Conservation (phyloP, 192 early-diverging fungal genomes). For the Coemansia sp. region DNA sequence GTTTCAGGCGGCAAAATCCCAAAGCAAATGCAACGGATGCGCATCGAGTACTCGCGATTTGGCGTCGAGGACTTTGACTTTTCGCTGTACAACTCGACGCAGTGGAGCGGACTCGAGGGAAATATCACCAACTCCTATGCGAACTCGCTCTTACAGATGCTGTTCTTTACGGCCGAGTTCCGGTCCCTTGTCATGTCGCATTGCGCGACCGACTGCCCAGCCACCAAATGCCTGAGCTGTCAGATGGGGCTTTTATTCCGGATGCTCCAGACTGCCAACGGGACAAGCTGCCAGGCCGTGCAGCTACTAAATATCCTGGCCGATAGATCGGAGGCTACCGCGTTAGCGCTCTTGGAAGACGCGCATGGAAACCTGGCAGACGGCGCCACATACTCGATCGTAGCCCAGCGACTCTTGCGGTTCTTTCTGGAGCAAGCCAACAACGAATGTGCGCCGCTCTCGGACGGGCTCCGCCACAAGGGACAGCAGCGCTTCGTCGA, state of each 20-base stretch:
- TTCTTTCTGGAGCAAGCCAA: slow-evolving; percentile 91
- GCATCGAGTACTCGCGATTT: slow-evolving; percentile 69
- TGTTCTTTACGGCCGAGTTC: slow-evolving; percentile 71
- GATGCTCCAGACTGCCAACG: slow-evolving; percentile 80
- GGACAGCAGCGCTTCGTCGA: slow-evolving; percentile 32
- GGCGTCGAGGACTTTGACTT: slow-evolving; percentile 99
- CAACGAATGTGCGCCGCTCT: slow-evolving; percentile 58
- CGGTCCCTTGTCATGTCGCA: slow-evolving; percentile 73
- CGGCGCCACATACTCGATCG: slow-evolving; percentile 61
- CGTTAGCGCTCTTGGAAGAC: slow-evolving; percentile 83
- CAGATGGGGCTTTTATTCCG: slow-evolving; percentile 92
- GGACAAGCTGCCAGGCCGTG: slow-evolving; percentile 92
- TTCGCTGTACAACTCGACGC: slow-evolving; percentile 91
- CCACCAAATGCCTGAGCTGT: slow-evolving; percentile 82
- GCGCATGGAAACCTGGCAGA: slow-evolving; percentile 62
- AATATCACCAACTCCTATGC: slow-evolving; percentile 87
- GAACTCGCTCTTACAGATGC: slow-evolving; percentile 84
- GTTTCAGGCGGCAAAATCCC: slow-evolving; percentile 27
- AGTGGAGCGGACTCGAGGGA: slow-evolving; percentile 87
- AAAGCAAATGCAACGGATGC: slow-evolving; percentile 44
- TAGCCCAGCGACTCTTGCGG: slow-evolving; percentile 86
- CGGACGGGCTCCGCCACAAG: not conserved
- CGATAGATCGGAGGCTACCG: slow-evolving; percentile 79
- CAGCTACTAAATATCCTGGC: slow-evolving; percentile 86
- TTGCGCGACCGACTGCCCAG: slow-evolving; percentile 62